These are phyloP conservation scores for Malus hybrid DNA, from an alignment of 331 rosid genomes.

Conservation along the genomic window DNA sequence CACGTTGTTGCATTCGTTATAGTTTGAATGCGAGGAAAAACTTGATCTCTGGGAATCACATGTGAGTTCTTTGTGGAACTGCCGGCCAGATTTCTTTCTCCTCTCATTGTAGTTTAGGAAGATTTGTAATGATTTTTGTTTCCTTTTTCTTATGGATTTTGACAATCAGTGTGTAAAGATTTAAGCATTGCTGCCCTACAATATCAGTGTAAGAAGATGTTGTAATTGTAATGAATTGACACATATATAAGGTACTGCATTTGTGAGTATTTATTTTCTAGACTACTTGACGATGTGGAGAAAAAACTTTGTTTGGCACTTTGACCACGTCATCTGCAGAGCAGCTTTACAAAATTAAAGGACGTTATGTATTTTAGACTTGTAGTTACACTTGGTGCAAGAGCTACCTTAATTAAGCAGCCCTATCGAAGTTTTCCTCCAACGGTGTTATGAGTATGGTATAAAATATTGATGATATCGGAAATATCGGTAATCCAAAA, in stretches of 20 bases:
- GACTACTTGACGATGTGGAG: not conserved
- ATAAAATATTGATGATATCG: too few species aligned
- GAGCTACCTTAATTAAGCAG: too few species aligned
- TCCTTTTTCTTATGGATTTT: not conserved
- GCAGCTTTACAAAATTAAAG: too few species aligned
- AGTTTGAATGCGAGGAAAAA: not conserved
- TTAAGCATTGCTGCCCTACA: not conserved
- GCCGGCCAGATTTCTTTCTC: not conserved
- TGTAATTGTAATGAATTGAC: not conserved
- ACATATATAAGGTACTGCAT: not conserved
- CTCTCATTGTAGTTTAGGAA: not conserved
- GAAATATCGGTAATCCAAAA: too few species aligned
- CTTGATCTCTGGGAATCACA: not conserved
- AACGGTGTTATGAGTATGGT: too few species aligned
- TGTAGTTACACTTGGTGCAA: too few species aligned
- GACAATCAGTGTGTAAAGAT: conserved; percentile 8
- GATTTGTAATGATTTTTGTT: conserved; percentile 1
- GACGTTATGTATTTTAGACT: too few species aligned
- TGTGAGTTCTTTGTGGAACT: not conserved
- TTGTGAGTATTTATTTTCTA: not conserved
- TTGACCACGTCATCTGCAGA: too few species aligned
- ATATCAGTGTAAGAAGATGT: conserved; percentile 6
- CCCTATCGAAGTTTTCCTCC: too few species aligned
- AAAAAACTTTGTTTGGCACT: too few species aligned
- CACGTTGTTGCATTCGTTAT: conserved; percentile 15